phyloP scores from a whole-genome alignment of 495 filamentous ascomycete genomes.

The Cryomyces antarcticus region DNA sequence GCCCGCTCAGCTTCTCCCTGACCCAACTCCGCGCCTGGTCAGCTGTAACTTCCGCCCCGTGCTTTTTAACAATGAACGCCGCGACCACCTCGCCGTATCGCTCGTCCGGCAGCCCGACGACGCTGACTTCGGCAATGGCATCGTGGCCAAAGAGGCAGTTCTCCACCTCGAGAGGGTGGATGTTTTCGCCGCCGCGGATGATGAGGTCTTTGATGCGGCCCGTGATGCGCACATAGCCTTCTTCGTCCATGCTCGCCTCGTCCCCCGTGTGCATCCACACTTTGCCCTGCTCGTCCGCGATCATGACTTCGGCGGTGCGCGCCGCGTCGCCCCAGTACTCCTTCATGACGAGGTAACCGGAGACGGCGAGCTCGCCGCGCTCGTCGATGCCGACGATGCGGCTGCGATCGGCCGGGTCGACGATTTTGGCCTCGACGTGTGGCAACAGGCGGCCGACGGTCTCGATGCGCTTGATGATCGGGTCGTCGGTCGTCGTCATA shows the following conservation, averaged over 20 bases:
- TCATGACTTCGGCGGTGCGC: slow-evolving; percentile 51
- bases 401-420: slow-evolving; percentile 36
- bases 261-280: slow-evolving; percentile 74
- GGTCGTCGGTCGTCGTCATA: slow-evolving; percentile 77
- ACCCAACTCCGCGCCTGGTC: slow-evolving; percentile 57
- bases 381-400: slow-evolving; percentile 40
- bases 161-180: slow-evolving; percentile 86
- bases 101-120: slow-evolving; percentile 70
- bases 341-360: slow-evolving; percentile 78
- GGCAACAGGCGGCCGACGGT: slow-evolving; percentile 64
- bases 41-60: slow-evolving; percentile 16
- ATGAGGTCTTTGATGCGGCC: slow-evolving; percentile 80
- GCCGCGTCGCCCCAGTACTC: slow-evolving; percentile 63
- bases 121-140: slow-evolving; percentile 48
- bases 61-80: slow-evolving; percentile 49
- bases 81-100: slow-evolving; percentile 72
- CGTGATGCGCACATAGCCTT: slow-evolving; percentile 45
- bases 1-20: slow-evolving; percentile 42
- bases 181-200: slow-evolving; percentile 88
- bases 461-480: slow-evolving; percentile 54
- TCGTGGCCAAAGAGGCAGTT: slow-evolving; percentile 65
- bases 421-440: slow-evolving; percentile 71
- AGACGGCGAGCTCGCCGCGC: slow-evolving; percentile 63
- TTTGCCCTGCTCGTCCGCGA: slow-evolving; percentile 34
- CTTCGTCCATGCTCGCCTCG: slow-evolving; percentile 67